A percentile compares a stretch with the other conserved stretches of the same genome.
These are phyloP conservation scores for Candolleomyces aberdarensis DNA, from an alignment of 768 basidiomycete species.

Conservation along the genomic window DNA sequence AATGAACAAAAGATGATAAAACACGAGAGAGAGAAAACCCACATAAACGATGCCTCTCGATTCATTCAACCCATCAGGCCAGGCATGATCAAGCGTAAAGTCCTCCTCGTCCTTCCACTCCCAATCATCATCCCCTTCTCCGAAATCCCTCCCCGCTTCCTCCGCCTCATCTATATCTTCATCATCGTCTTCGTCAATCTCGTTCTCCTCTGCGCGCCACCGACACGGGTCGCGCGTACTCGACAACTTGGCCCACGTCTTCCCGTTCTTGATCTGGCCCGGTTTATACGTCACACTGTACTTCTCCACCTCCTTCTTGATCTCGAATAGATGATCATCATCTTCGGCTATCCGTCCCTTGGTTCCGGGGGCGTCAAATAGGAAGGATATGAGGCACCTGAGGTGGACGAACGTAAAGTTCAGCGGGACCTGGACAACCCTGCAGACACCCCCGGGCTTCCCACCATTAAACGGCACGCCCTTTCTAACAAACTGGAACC, in stretches of 20 bases:
- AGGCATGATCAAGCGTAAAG: conserved; percentile 54
- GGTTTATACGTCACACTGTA: conserved; percentile 37
- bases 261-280: conserved; percentile 52
- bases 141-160: conserved; percentile 20
- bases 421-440: conserved; percentile 66
- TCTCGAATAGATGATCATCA: conserved; percentile 59
- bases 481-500: conserved; percentile 54
- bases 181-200: conserved; percentile 19
- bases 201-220: conserved; percentile 30
- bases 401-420: conserved; percentile 70
- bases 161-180: conserved; percentile 36
- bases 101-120: conserved; percentile 73
- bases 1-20: too few species aligned
- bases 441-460: conserved; percentile 49
- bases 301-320: conserved; percentile 45
- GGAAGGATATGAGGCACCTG: conserved; percentile 56
- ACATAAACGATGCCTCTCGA: conserved; percentile 62
- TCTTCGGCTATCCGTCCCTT: conserved; percentile 12
- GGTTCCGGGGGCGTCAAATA: conserved; percentile 40
- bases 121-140: conserved; percentile 46
- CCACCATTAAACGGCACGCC: conserved; percentile 18
- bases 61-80: conserved; percentile 46
- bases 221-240: conserved; percentile 49
- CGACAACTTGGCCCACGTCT: conserved; percentile 50
- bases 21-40: conserved; percentile 22